Evolutionary conservation across 768 basidiomycete species (phyloP), one percentile per base, ranked within the genome.

Genomic region (Collybia sp.): DNA sequence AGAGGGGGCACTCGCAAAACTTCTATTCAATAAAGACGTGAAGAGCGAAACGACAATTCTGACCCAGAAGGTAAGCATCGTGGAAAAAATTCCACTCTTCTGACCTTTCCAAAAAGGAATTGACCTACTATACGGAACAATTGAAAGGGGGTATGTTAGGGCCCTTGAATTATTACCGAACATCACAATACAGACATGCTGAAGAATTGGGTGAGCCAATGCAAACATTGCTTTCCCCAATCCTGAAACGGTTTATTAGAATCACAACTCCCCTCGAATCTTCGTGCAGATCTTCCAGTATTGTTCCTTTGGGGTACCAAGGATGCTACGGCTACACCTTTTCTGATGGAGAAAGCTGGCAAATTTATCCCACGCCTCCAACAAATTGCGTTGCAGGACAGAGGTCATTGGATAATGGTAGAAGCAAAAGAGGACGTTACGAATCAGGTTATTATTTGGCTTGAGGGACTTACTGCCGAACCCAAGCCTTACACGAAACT

Each of bases 81-180:
- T 44, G 16, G 19, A 20, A 47, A 33, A 13, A 15, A 8, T 31
- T 38, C 18, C 37, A 12, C 18, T 10, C n/a, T 36, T 9, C 20
- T 44, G 36, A 30, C 10, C 13, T 31, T 25, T 36, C 32, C 17
- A n/a, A 37, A n/a, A n/a, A 37, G 83, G 85, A 88, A 55, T 61
- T 78, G 13, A 58, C 72, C 16, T 76, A 76, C 49, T 82, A 85
- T 53, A 17, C 69, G 12, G 58, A 69, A 4, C 63, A 74, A 46
- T 71, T 79, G 15, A 51, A 62, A 18, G 67, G 71, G 44, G 76
- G 75, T 13, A 80, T 91, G 79, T 68, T 71, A 15, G 86, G 85
- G 2, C 85, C 88, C 2, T 61, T 88, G n/a, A 85, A 84, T 47
- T 91, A 87, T 58, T 90, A 89, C 52, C 77, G 86, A 30, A 88